Conservation (phyloP, 495 filamentous ascomycete species). For the Hypoxylon trugodes region DNA sequence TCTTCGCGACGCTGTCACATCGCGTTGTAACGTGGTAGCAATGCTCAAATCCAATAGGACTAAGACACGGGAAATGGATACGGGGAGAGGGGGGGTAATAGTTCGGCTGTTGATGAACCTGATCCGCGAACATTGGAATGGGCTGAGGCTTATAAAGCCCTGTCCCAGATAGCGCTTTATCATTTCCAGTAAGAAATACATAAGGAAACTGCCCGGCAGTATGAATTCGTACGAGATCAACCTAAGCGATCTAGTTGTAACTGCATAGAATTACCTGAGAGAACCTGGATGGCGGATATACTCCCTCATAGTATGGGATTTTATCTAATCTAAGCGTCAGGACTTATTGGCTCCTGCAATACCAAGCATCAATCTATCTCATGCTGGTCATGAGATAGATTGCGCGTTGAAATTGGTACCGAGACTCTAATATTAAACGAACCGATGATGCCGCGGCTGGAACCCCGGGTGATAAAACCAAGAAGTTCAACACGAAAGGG, state of each 20-base stretch:
- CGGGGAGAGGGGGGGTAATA: constrained; percentile 23
- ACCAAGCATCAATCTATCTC: constrained; percentile 24
- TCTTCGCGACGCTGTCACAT: constrained; percentile 39
- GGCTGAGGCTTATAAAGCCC: constrained; percentile 17
- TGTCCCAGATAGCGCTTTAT: not conserved
- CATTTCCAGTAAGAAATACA: not conserved
- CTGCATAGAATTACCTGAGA: not conserved
- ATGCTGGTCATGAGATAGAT: constrained; percentile 14
- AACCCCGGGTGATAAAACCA: not conserved
- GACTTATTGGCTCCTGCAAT: constrained; percentile 16
- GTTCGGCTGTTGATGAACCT: constrained; percentile 19
- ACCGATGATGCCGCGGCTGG: constrained; percentile 20
- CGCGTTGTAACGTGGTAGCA: constrained; percentile 38
- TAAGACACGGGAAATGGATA: constrained; percentile 17
- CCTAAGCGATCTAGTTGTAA: not conserved
- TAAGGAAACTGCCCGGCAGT: not conserved
- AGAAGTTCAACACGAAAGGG: constrained; percentile 16
- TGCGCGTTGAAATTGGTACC: constrained; percentile 8
- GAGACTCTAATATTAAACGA: constrained; percentile 29
- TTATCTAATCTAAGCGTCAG: constrained; percentile 14
- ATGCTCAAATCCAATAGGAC: constrained; percentile 26
- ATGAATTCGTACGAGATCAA: not conserved
- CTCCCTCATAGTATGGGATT: not conserved
- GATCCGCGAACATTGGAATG: not conserved
- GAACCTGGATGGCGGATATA: constrained; percentile 16